Percentiles rank a stretch among this genome's conserved stretches.
These are phyloP conservation scores for Ganoderma resinaceum DNA, from an alignment of 1,284 basidiomycete genomes.

Conservation along the genomic window DNA sequence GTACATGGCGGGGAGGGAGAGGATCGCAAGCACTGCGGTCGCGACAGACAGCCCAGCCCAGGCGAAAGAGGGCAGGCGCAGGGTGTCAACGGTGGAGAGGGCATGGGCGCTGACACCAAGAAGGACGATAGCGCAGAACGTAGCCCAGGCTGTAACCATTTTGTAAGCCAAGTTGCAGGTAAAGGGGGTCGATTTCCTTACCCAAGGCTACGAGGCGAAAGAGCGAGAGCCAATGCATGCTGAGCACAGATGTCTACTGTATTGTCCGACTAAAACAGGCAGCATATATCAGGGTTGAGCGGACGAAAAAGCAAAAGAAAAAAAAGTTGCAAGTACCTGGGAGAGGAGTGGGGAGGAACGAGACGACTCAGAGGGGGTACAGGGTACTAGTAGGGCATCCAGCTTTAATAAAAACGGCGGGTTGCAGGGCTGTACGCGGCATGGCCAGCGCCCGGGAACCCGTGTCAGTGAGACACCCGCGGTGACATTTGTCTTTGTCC, in stretches of 20 bases:
- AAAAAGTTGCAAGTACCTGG: neutral
- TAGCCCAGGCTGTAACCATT: slow-evolving; percentile 8
- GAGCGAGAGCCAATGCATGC: slow-evolving; percentile 21
- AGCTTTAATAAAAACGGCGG: neutral
- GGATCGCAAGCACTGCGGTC: slow-evolving; percentile 29
- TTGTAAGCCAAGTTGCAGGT: neutral
- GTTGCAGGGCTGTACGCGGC: neutral
- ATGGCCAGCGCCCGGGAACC: neutral
- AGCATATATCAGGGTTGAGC: neutral
- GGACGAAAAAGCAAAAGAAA: neutral
- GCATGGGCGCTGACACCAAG: slow-evolving; percentile 26
- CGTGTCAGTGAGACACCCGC: neutral
- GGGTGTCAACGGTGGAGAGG: slow-evolving; percentile 10
- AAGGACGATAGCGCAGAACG: slow-evolving; percentile 21
- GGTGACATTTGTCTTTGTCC: slow-evolving; percentile 20
- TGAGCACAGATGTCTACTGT: neutral
- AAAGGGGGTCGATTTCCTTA: neutral
- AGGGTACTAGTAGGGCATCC: neutral
- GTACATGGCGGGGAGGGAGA: slow-evolving; percentile 35
- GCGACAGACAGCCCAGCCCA: slow-evolving; percentile 35
- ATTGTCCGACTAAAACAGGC: neutral
- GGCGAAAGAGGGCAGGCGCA: slow-evolving; percentile 22
- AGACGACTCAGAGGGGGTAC: neutral
- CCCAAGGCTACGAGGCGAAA: slow-evolving; percentile 23
- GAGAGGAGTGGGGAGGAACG: neutral